Conservation (phyloP, 2,329 filamentous ascomycete species). For the Aureobasidium sp. region DNA sequence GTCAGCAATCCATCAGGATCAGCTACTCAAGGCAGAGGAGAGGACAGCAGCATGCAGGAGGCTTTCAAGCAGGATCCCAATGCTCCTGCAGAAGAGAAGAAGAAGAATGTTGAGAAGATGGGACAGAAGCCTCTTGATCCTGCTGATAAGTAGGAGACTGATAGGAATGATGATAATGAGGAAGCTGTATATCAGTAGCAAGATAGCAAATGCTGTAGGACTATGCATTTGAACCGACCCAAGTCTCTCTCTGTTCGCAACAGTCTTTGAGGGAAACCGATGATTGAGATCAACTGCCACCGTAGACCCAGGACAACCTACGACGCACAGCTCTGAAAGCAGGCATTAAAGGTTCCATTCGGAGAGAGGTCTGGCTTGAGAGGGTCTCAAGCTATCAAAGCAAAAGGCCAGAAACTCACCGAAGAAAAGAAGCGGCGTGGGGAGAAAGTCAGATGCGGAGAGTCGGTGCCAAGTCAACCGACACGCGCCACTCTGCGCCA, state of each 20-base stretch:
- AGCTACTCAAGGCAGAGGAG: slow-evolving; percentile 35
- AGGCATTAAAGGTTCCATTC: too few relatives aligned
- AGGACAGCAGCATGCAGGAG: slow-evolving; percentile 34
- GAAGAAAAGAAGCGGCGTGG: neutral
- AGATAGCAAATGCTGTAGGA: neutral
- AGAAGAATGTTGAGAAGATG: slow-evolving; percentile 26
- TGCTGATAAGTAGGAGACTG: slow-evolving; percentile 25
- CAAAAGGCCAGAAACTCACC: too few relatives aligned
- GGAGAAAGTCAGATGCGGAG: slow-evolving; percentile 19
- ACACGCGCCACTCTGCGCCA: neutral
- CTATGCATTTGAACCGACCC: neutral
- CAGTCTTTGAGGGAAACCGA: too few relatives aligned
- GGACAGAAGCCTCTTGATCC: slow-evolving; percentile 28
- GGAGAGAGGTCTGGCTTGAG: too few relatives aligned
- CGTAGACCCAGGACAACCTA: too few relatives aligned
- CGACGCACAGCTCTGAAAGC: too few relatives aligned
- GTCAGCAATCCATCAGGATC: slow-evolving; percentile 18
- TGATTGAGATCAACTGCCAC: too few relatives aligned
- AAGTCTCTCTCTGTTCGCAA: neutral
- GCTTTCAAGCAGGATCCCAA: slow-evolving; percentile 27
- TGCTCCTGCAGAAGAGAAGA: slow-evolving; percentile 27
- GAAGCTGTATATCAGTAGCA: slow-evolving; percentile 2
- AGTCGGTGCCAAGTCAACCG: slow-evolving; percentile 7
- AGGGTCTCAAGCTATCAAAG: too few relatives aligned
- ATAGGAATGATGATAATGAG: neutral